Evolutionary conservation across 2,329 filamentous ascomycete genomes (phyloP), one percentile per base, ranked within the genome.

Genomic region (Ceratocystis huliohia): DNA sequence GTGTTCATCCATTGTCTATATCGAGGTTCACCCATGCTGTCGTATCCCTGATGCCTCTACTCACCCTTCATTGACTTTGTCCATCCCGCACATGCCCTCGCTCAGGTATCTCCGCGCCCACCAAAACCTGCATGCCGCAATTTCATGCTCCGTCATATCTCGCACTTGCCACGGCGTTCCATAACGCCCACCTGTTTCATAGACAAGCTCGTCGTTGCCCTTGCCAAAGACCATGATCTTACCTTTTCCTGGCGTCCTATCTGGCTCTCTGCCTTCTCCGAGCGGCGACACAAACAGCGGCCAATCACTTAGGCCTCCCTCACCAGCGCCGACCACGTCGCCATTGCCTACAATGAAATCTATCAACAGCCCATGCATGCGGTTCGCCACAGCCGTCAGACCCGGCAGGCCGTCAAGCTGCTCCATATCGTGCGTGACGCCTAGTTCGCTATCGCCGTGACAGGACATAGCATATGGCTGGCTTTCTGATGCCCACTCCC

Each of bases 121-220:
- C 85, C 85, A 88, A 72, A 84, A 88, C 13, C 75, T 73, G 70
- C 81, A 84, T 71, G 82, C 79, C 63, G 77, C 73, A 65, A 74
- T 74, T 68, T 82, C 80, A 68, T 75, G 75, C 3, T 72, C 73
- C 25, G 76, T 81, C 74, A 78, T 72, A 66, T 63, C 74, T 69
- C 76, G 73, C 65, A 79, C 73, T 65, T 77, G 71, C 0, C 78
- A 81, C 0, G 80, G 75, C 2, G 74, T 72, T 1, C 82, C 84
- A 10, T 66, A 71, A 25, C 71, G 72, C 44, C 65, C 63, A 69
- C 78, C 70, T 68, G 76, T 71, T 69, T 61, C 45, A 2, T 69
- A 70, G 69, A 77, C 74, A 4, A 74, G 73, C 74, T 87, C 83
- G 69, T 84, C 78, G 70, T 87, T 87, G 1, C 82, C 84, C 48